phyloP scores from a whole-genome alignment of 345 rosid species.

The Salix viminalis region DNA sequence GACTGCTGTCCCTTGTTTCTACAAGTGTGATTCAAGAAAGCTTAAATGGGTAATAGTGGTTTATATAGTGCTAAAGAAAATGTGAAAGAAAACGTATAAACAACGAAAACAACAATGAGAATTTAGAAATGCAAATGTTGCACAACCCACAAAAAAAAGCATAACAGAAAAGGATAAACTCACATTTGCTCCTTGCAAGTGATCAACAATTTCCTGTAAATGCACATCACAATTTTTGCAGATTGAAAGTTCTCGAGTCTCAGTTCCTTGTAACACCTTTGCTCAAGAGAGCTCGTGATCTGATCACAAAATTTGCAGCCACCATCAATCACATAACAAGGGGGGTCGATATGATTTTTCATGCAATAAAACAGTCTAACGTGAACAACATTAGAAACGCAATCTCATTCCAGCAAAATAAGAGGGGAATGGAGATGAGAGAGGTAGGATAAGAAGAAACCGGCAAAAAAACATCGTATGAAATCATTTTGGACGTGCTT shows the following conservation, averaged over 20 bases:
- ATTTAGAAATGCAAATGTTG: neutral
- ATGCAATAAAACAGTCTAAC: neutral
- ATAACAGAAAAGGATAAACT: conserved; percentile 27
- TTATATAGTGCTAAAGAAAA: neutral
- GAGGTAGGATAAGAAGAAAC: neutral
- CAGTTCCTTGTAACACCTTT: conserved; percentile 97
- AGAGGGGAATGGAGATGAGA: neutral
- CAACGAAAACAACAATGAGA: neutral
- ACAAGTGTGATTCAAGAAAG: neutral
- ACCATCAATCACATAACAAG: conserved; percentile 10
- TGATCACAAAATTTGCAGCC: conserved; percentile 37
- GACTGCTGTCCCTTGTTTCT: neutral
- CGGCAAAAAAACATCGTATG: neutral
- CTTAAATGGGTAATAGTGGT: neutral
- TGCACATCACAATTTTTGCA: conserved; percentile 77
- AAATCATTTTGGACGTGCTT: neutral
- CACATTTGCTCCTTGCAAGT: conserved; percentile 95
- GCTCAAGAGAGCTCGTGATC: conserved; percentile 83
- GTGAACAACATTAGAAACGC: neutral
- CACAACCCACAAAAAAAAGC: neutral
- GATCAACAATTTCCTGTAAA: conserved; percentile 73
- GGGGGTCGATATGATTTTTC: neutral
- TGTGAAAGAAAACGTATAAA: neutral
- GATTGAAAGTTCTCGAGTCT: conserved; percentile 77
- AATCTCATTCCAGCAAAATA: neutral